phyloP scores from a whole-genome alignment of 2,329 filamentous ascomycete species.

The Sphaerulina vaccinii region DNA sequence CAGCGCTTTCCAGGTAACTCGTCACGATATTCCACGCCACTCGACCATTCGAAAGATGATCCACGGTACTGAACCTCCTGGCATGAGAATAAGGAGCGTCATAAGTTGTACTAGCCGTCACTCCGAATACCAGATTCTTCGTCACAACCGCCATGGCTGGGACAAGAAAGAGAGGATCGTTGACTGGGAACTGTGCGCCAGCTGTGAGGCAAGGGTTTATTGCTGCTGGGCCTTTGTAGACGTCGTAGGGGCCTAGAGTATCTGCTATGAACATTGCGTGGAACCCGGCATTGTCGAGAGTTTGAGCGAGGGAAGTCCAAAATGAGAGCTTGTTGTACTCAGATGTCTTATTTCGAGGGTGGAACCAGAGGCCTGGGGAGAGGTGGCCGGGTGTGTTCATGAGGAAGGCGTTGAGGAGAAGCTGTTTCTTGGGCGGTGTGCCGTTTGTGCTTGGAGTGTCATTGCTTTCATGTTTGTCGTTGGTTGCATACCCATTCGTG shows the following conservation, averaged over 20 bases:
- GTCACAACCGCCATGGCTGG: constrained; percentile 57
- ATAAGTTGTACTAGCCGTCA: constrained; percentile 66
- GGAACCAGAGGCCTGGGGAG: constrained; percentile 59
- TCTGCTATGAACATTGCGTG: constrained; percentile 66
- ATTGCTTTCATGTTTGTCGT: background rate
- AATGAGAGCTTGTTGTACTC: constrained; percentile 60
- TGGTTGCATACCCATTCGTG: background rate
- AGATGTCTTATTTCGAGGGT: constrained; percentile 61
- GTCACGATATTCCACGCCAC: constrained; percentile 56
- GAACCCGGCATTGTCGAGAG: constrained; percentile 61
- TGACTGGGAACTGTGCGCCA: constrained; percentile 67
- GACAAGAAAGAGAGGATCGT: constrained; percentile 38
- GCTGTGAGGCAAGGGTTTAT: constrained; percentile 59
- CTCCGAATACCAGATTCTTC: constrained; percentile 63
- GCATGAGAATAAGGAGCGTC: constrained; percentile 67
- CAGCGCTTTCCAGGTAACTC: constrained; percentile 64
- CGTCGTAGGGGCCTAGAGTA: constrained; percentile 64
- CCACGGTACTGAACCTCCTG: constrained; percentile 62
- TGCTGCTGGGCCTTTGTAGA: constrained; percentile 61
- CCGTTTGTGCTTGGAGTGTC: background rate
- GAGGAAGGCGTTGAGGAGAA: constrained; percentile 39
- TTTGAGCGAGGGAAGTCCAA: constrained; percentile 59
- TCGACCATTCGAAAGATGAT: constrained; percentile 64
- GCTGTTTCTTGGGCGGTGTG: constrained; percentile 31
- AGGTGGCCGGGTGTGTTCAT: constrained; percentile 50